Base-by-base conservation (phyloP, 225 moss, liverwort and hornwort genomes). In the Polytrichum formosum region DNA sequence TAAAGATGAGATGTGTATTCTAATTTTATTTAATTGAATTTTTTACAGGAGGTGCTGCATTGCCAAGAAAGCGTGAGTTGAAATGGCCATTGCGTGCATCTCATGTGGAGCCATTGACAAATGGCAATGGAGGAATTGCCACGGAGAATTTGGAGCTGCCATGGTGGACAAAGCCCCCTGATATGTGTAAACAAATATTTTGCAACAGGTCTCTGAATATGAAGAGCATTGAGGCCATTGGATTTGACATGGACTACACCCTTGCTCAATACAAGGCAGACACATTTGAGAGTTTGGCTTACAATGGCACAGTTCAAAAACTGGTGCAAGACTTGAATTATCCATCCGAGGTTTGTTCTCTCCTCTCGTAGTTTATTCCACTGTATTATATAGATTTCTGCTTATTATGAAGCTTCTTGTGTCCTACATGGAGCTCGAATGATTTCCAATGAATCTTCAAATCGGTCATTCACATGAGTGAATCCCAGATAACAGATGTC, bases 241-340 rank as follows among this genome's bases (percentile, higher is more conserved):
- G 96, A 62, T 96, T 96, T 74, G 96, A 96, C 75, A 96, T 96
- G 96, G 96, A 96, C 79, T 96, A 96, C 75, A 96, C 96, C 26
- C 91, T 96, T 22, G 96, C 96, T 7, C 96, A 96, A 53, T 96
- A 96, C 74, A 96, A 86, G 75, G 80, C 93, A 31, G 93, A 96
- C 56, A 96, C 96, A 19, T 96, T 96, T 70, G 96, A 96, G 78
- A 90, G 84, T 53, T 80, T 96, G 60, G 93, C 96, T 64, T 96
- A 96, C 72, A 75, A 73, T 59, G 96, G 96, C 70, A 96, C 96
- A 6, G 84, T 93, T 54, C 73, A 81, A 23, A 96, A 96, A 77
- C 80, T 96, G 73, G 96, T 96, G 65, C 74, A 93, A 66, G 68
- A 90, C 64, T 74, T 96, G 72, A 87, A 82, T 16, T 96, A 96